A percentile compares a stretch with the other conserved stretches of the same genome.
These are phyloP conservation scores for Maudiozyma barnettii DNA, from an alignment of 805 yeast genomes.

Conservation along the genomic window DNA sequence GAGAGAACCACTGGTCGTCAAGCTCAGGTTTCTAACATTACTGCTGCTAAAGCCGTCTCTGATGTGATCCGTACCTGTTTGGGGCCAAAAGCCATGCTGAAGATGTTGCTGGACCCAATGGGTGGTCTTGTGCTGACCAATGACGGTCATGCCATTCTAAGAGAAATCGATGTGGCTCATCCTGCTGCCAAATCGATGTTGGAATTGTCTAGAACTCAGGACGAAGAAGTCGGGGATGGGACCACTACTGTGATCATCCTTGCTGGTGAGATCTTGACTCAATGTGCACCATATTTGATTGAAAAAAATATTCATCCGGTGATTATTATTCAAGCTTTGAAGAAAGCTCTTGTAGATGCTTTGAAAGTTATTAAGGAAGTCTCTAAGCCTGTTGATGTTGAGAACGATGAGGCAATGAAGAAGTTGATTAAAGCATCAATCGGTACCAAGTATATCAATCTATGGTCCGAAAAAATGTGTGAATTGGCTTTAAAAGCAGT, in stretches of 20 bases:
- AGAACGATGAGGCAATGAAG: constrained; percentile 79
- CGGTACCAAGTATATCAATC: constrained; percentile 88
- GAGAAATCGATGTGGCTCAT: constrained; percentile 95
- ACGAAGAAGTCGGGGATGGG: constrained; percentile 98
- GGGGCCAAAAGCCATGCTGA: constrained; percentile 98
- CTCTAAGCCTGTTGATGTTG: constrained; percentile 72
- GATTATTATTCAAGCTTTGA: constrained; percentile 86
- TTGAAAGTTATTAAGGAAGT: constrained; percentile 76
- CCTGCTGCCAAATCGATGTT: constrained; percentile 99
- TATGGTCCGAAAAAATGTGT: constrained; percentile 92
- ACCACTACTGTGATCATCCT: constrained; percentile 94
- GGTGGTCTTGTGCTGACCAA: constrained; percentile 94
- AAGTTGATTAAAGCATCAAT: constrained; percentile 81
- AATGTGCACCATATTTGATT: constrained; percentile 78
- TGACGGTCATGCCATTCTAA: constrained; percentile 95
- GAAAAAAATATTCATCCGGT: constrained; percentile 97
- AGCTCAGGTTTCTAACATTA: constrained; percentile 93
- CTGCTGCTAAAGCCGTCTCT: constrained; percentile 99
- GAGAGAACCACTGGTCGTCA: constrained; percentile 94
- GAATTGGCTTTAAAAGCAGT: constrained; percentile 80
- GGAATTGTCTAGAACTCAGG: constrained; percentile 93
- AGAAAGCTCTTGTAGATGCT: constrained; percentile 85
- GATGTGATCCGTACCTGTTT: constrained; percentile 95
- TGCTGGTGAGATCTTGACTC: constrained; percentile 95
- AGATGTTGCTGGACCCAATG: constrained; percentile 91